These are phyloP conservation scores for Persicaria tinctoria DNA, from an alignment of 148 eudicot genomes.

Conservation along the genomic window DNA sequence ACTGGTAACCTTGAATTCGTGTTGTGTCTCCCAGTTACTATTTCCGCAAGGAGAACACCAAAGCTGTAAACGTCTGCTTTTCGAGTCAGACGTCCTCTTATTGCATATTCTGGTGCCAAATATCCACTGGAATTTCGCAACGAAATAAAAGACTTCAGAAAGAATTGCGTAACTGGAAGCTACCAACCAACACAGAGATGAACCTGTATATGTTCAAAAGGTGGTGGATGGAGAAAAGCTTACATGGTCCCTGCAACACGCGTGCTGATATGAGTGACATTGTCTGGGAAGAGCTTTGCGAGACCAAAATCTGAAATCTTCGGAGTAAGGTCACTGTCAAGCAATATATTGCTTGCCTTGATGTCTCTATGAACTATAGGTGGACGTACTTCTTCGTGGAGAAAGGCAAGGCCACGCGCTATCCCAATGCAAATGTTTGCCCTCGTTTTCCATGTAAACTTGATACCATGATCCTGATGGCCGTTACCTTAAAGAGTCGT, in stretches of 20 bases:
- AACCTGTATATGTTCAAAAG: not conserved
- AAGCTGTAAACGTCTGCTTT: conserved; percentile 48
- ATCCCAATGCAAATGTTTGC: conserved; percentile 9
- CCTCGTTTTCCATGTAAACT: conserved; percentile 10
- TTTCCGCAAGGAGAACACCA: conserved; percentile 47
- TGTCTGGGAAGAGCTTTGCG: conserved; percentile 46
- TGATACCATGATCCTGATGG: not conserved
- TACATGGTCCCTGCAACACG: conserved; percentile 55
- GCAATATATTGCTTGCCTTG: conserved; percentile 53
- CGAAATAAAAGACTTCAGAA: not conserved
- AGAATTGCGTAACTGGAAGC: not conserved
- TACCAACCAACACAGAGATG: not conserved
- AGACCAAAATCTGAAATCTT: conserved; percentile 54
- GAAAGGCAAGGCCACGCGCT: conserved; percentile 13
- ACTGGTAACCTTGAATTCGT: conserved; percentile 34
- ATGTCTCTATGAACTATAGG: conserved; percentile 37
- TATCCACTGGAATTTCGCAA: conserved; percentile 29
- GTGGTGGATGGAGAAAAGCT: conserved; percentile 6
- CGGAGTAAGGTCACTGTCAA: conserved; percentile 44
- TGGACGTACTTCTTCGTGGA: conserved; percentile 7
- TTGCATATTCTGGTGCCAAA: conserved; percentile 50
- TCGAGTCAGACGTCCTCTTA: conserved; percentile 43
- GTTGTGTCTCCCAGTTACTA: conserved; percentile 41
- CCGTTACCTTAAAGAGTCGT: not conserved
- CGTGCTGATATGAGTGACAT: conserved; percentile 49